Percentiles rank a stretch among this genome's conserved stretches.
These are phyloP conservation scores for Lasiosphaeria hispida DNA, from an alignment of 495 filamentous ascomycete genomes.

Conservation along the genomic window DNA sequence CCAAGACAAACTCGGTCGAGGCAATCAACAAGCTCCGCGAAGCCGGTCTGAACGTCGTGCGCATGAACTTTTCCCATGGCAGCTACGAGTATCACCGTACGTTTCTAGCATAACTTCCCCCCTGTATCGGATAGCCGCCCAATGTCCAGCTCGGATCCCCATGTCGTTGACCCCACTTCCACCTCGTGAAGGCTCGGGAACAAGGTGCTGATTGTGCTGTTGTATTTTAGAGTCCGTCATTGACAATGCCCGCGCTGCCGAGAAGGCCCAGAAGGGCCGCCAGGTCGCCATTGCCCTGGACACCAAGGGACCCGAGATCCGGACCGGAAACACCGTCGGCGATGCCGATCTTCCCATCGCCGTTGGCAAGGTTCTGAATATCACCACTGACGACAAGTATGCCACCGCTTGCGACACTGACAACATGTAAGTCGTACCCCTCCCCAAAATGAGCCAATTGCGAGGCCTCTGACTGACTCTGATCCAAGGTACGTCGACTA, in stretches of 20 bases:
- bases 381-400: conserved; percentile 97
- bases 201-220: too few species aligned
- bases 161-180: too few species aligned
- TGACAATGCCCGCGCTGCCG: conserved; percentile 85
- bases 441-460: not conserved
- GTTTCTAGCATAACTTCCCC: conserved; percentile 7
- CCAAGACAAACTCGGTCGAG: conserved; percentile 97
- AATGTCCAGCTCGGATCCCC: too few species aligned
- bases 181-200: too few species aligned
- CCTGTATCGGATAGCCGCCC: too few species aligned
- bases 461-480: conserved; percentile 14
- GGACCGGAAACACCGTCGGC: conserved; percentile 85
- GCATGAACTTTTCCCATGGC: conserved; percentile 98
- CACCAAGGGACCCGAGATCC: conserved; percentile 98
- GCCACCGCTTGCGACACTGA: conserved; percentile 75
- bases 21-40: conserved; percentile 89
- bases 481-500: conserved; percentile 88
- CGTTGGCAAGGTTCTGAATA: conserved; percentile 79
- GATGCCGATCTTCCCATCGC: conserved; percentile 86
- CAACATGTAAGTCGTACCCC: conserved; percentile 74
- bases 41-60: conserved; percentile 92
- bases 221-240: conserved; percentile 71
- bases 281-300: conserved; percentile 96
- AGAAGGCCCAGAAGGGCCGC: conserved; percentile 68
- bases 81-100: conserved; percentile 66